Evolutionary conservation across 2,329 filamentous ascomycete genomes (phyloP).

Genomic region (Juglanconis sp.): DNA sequence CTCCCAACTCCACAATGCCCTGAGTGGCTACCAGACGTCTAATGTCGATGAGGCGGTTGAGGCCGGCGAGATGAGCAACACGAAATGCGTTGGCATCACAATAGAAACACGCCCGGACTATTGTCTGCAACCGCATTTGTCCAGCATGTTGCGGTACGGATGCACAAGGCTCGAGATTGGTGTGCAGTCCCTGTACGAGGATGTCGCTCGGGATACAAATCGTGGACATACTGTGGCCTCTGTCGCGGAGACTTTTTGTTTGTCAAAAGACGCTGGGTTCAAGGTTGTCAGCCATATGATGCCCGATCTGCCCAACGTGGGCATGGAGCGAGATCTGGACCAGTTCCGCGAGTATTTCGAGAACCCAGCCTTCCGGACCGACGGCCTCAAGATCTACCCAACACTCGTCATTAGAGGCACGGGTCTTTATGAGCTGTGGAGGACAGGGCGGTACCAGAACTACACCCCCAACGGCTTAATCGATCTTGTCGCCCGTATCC

Average conservation of each 20-base stretch:
- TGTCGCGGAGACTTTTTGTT: constrained; percentile 92
- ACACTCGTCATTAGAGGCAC: constrained; percentile 96
- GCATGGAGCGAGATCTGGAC: constrained; percentile 95
- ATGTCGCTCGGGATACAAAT: constrained; percentile 97
- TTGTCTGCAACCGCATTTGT: constrained; percentile 91
- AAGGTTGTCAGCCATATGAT: constrained; percentile 99
- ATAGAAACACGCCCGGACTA: constrained; percentile 98
- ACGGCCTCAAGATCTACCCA: constrained; percentile 96
- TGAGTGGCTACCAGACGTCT: constrained; percentile 91
- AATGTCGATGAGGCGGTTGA: constrained; percentile 94
- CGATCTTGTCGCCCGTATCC: constrained; percentile 91
- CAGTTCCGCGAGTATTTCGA: constrained; percentile 98
- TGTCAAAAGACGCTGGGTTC: constrained; percentile 97
- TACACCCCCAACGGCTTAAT: constrained; percentile 97
- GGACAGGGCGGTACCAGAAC: constrained; percentile 95
- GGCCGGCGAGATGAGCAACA: constrained; percentile 92
- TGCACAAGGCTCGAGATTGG: constrained; percentile 93
- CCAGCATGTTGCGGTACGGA: constrained; percentile 95
- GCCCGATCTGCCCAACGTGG: constrained; percentile 96
- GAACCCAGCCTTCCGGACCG: constrained; percentile 91
- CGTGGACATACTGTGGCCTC: constrained; percentile 92
- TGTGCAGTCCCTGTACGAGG: constrained; percentile 95
- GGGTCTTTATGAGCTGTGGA: constrained; percentile 94
- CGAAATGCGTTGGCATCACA: constrained; percentile 97
- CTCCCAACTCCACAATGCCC: constrained; percentile 90